Conservation (phyloP, 176 grass and related monocot genomes). For the Pharus latifolius region DNA sequence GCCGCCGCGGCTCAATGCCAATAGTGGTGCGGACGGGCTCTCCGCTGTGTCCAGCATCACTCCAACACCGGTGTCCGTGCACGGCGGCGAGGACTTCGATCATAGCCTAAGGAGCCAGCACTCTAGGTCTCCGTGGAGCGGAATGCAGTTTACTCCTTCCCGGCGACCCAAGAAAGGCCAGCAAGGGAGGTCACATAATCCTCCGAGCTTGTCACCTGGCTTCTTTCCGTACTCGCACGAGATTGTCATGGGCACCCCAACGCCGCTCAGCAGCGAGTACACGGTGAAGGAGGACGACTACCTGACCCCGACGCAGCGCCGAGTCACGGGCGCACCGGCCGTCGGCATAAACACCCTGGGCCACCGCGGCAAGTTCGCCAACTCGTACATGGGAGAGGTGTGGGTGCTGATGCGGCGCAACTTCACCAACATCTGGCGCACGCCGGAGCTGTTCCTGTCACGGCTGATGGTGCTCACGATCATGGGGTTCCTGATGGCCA, state of each 20-base stretch:
- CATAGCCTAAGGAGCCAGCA: constrained; percentile 48
- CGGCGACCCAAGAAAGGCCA: constrained; percentile 18
- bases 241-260: constrained; percentile 54
- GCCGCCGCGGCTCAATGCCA: constrained; percentile 37
- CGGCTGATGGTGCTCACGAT: constrained; percentile 52
- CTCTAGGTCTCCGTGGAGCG: constrained; percentile 48
- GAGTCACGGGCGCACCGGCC: background rate
- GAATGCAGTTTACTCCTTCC: constrained; percentile 36
- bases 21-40: background rate
- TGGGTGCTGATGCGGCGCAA: constrained; percentile 59
- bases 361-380: constrained; percentile 47
- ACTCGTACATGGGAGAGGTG: constrained; percentile 39
- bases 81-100: constrained; percentile 30
- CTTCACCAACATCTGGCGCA: constrained; percentile 68
- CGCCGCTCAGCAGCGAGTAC: constrained; percentile 57
- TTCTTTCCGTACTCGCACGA: constrained; percentile 26
- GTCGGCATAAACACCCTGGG: constrained; percentile 26
- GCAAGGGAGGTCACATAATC: background rate
- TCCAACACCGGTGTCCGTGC: background rate
- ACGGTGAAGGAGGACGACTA: constrained; percentile 58
- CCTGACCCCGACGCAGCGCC: constrained; percentile 20
- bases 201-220: background rate
- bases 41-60: constrained; percentile 34
- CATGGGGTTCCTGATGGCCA: constrained; percentile 54
- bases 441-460: constrained; percentile 59